Conservation (phyloP, 768 basidiomycete species). For the Auricularia heimuer region DNA sequence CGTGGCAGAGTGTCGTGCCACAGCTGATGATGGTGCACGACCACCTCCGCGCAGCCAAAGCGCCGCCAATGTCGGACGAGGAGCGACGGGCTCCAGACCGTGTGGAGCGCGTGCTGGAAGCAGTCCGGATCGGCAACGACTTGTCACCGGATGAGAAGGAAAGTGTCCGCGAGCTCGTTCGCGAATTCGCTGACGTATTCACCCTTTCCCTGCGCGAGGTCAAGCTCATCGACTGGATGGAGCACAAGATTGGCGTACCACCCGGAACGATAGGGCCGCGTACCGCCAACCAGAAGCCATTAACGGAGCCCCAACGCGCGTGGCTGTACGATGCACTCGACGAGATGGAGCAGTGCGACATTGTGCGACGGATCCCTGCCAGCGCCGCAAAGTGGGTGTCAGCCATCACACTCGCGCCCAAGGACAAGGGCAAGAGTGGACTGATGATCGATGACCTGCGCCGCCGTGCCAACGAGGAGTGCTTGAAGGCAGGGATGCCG, state of each 20-base stretch:
- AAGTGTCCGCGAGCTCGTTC: conserved; percentile 16
- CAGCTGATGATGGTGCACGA: no score
- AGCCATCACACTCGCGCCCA: conserved; percentile 27
- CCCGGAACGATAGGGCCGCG: no score
- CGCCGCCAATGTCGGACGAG: background rate
- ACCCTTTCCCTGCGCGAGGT: conserved; percentile 29
- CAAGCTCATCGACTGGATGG: conserved; percentile 18
- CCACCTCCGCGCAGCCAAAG: no score
- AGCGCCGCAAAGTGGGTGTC: conserved; percentile 27
- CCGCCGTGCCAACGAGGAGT: conserved; percentile 26
- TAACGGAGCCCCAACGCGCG: conserved; percentile 23
- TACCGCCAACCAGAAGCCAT: conserved; percentile 17
- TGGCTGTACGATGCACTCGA: conserved; percentile 25
- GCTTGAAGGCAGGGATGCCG: conserved; percentile 17
- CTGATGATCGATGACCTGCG: conserved; percentile 26
- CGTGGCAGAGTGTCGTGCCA: no score
- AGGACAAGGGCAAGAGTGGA: conserved; percentile 23
- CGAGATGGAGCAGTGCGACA: conserved; percentile 24
- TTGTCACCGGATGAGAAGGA: conserved; percentile 17
- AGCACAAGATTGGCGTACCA: conserved; percentile 15
- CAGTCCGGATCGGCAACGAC: conserved; percentile 22
- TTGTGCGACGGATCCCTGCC: conserved; percentile 22
- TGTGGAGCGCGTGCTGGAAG: conserved; percentile 12
- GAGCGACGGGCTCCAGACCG: conserved; percentile 11
- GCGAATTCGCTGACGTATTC: conserved; percentile 10